A percentile compares a stretch with the other conserved stretches of the same genome.
phyloP scores from a whole-genome alignment of 768 basidiomycete genomes.

The Lyophyllum shimeji region DNA sequence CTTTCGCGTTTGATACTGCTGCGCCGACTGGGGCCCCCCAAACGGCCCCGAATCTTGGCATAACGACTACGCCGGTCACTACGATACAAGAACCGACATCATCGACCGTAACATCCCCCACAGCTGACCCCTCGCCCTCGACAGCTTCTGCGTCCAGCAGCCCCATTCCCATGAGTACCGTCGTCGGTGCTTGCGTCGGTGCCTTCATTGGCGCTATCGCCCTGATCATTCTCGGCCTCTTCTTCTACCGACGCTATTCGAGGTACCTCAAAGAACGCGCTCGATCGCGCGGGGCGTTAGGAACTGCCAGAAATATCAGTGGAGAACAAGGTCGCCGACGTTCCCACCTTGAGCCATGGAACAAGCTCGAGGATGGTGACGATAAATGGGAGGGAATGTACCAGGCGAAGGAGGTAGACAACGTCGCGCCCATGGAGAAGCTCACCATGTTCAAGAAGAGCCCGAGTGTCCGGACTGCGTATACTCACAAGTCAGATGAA shows the following conservation, averaged over 20 bases:
- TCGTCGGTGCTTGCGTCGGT: conserved; percentile 63
- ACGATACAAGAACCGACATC: conserved; percentile 9
- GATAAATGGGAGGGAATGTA: conserved; percentile 47
- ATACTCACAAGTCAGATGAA: conserved; percentile 48
- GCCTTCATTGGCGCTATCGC: conserved; percentile 55
- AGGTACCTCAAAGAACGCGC: conserved; percentile 35
- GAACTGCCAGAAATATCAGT: conserved; percentile 35
- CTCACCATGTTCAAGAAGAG: conserved; percentile 70
- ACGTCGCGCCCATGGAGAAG: conserved; percentile 54
- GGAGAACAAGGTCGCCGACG: conserved; percentile 42
- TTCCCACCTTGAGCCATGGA: conserved; percentile 54
- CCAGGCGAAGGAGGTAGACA: conserved; percentile 42
- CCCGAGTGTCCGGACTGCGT: conserved; percentile 53
- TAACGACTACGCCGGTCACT: conserved; percentile 6
- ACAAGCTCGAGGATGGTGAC: conserved; percentile 52
- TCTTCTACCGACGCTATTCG: conserved; percentile 53
- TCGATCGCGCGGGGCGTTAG: conserved; percentile 26
- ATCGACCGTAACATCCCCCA: conserved; percentile 11
- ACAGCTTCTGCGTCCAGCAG: conserved; percentile 24
- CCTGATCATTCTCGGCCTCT: conserved; percentile 51
- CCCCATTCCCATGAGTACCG: conserved; percentile 47
- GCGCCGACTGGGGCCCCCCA: not conserved
- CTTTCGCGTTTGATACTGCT: conserved; percentile 18
- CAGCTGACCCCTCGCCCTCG: conserved; percentile 15
- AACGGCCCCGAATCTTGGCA: conserved; percentile 2